Evolutionary conservation across 768 basidiomycete genomes (phyloP), one percentile per base, ranked within the genome.

Genomic region (Pholiota molesta): DNA sequence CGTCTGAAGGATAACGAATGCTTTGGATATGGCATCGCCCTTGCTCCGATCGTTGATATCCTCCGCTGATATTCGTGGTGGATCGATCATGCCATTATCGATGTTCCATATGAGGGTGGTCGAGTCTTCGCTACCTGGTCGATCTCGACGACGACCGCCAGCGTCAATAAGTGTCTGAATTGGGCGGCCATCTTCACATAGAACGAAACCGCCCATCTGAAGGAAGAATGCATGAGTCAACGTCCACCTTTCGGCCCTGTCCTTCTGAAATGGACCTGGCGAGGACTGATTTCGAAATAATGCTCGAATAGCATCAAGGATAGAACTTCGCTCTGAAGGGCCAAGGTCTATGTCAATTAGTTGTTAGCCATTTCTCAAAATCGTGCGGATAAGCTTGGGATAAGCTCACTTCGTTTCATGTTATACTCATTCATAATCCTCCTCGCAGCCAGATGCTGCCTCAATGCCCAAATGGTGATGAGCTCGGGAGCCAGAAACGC

Each of bases 21-120:
- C 68, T 51, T 81, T 81, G 3, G 77, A 69, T 2, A 79, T 58
- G 0, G 59, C 61, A 49, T 78, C 73, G 6, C 72, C 74, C 65
- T 79, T 79, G 66, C 70, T 71, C 37, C 65, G 62, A 59, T 73
- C 71, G 40, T 60, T 58, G 7, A 71, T 67, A 33, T 70, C 68
- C 3, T 66, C 56, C 52, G 60, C 62, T 4, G 68, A 68, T 7
- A 68, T 61, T 7, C 52, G 59, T 0, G 65, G 70, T 52, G 65
- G 60, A 16, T 64, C 58, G 19, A 69, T 66, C 6, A 53, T 60
- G 5, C 63, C 60, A 11, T 61, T 42, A 11, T 60, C 37, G 35
- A 65, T 61, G 17, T 68, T 51, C 23, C 59, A 14, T 1, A 17
- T 49, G 23, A 61, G 9, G 5, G 16, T n/a, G 9, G 16, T 16